These are phyloP conservation scores for Piloderma croceum DNA, from an alignment of 768 basidiomycete genomes.

Conservation along the genomic window DNA sequence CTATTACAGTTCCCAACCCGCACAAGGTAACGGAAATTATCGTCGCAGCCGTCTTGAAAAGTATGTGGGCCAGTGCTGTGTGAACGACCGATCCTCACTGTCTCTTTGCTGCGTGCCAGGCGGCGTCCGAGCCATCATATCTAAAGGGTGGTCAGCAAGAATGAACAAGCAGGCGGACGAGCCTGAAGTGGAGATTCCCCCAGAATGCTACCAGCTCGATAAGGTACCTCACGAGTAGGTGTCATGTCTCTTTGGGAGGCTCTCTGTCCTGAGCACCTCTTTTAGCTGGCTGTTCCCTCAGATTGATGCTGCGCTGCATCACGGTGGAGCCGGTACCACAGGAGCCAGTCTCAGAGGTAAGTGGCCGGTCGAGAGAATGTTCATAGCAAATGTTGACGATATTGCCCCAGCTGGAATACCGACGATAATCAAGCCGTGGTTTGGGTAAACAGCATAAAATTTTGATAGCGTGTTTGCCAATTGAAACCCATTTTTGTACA, in stretches of 20 bases:
- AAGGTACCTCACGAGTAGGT: slow-evolving; percentile 59
- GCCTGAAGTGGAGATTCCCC: slow-evolving; percentile 41
- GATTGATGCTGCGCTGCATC: slow-evolving; percentile 59
- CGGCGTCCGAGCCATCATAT: slow-evolving; percentile 62
- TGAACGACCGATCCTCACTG: too few species aligned
- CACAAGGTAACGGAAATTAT: slow-evolving; percentile 49
- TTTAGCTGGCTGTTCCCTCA: slow-evolving; percentile 51
- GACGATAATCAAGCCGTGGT: slow-evolving; percentile 67
- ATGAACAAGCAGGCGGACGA: slow-evolving; percentile 40
- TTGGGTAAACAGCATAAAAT: slow-evolving; percentile 33
- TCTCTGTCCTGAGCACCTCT: neutral
- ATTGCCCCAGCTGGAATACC: slow-evolving; percentile 64
- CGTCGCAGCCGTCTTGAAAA: slow-evolving; percentile 54
- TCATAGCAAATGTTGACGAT: too few species aligned
- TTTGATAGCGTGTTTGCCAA: neutral
- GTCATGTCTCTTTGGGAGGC: neutral
- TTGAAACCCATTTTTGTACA: slow-evolving; percentile 10
- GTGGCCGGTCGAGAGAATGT: too few species aligned
- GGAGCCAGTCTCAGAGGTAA: slow-evolving; percentile 57
- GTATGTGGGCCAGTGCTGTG: slow-evolving; percentile 28
- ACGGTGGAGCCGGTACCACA: slow-evolving; percentile 69
- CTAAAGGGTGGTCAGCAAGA: slow-evolving; percentile 62
- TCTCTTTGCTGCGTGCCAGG: slow-evolving; percentile 26
- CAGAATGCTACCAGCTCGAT: slow-evolving; percentile 51
- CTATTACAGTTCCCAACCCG: slow-evolving; percentile 60